These are phyloP conservation scores for Fragosphaeria purpurea DNA, from an alignment of 2,329 filamentous ascomycete genomes.

Conservation along the genomic window DNA sequence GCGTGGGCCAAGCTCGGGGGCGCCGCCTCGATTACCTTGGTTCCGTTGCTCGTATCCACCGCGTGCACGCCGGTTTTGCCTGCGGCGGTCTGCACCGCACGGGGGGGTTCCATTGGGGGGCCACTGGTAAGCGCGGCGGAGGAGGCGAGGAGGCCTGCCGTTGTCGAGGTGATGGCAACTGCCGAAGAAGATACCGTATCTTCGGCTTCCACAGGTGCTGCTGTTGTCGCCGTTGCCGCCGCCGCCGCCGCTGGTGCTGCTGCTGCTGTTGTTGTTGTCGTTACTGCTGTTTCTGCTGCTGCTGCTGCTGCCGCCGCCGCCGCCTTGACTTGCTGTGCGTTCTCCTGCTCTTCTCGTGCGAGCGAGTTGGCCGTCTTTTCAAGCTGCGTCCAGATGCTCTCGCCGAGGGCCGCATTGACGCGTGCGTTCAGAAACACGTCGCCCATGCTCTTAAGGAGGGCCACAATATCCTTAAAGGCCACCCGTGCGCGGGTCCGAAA, in stretches of 20 bases:
- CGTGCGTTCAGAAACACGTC: slow-evolving; percentile 48
- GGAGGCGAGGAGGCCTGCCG: too few relatives aligned
- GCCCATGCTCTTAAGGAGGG: slow-evolving; percentile 41
- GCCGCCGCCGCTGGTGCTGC: too few relatives aligned
- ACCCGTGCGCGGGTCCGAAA: slow-evolving; percentile 45
- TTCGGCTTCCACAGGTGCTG: too few relatives aligned
- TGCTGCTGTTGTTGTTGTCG: too few relatives aligned
- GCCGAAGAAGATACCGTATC: too few relatives aligned
- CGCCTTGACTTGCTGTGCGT: background rate
- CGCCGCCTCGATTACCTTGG: background rate
- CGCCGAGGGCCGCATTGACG: slow-evolving; percentile 44
- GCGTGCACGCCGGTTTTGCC: too few relatives aligned
- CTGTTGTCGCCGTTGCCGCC: too few relatives aligned
- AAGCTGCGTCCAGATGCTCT: slow-evolving; percentile 46
- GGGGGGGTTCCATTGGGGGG: too few relatives aligned
- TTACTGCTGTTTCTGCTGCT: background rate
- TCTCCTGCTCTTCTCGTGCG: slow-evolving; percentile 12
- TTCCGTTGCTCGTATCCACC: too few relatives aligned
- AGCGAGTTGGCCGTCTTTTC: slow-evolving; percentile 40
- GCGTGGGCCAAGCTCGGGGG: background rate
- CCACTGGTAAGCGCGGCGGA: too few relatives aligned
- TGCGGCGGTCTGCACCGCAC: too few relatives aligned
- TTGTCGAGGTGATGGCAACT: too few relatives aligned
- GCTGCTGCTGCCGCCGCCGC: background rate
- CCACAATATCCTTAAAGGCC: slow-evolving; percentile 44